Conservation (phyloP, 179 eudicot genomes). For the Spinacia oleracea region DNA sequence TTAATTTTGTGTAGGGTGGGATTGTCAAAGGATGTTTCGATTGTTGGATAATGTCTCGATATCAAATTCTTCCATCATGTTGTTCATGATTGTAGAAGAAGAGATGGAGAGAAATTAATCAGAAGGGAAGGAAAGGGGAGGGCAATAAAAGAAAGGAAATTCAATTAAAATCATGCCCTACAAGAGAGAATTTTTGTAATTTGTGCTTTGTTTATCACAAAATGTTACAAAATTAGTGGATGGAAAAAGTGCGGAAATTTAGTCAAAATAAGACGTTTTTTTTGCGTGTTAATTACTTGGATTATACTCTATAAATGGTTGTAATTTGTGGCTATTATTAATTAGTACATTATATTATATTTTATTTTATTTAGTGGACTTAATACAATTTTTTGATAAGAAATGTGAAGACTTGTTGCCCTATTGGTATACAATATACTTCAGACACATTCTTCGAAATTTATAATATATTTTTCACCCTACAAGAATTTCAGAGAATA, state of each 20-base stretch:
- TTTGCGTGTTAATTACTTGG: constrained; percentile 3
- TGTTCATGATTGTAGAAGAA: background rate
- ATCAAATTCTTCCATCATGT: background rate
- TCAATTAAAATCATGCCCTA: constrained; percentile 16
- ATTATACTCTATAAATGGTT: background rate
- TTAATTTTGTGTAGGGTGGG: background rate
- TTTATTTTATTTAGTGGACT: no score
- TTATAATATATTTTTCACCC: no score
- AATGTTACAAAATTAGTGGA: constrained; percentile 12
- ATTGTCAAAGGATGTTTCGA: constrained; percentile 4
- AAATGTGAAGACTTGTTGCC: background rate
- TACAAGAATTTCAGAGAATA: no score
- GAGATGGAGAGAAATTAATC: background rate
- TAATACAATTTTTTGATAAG: background rate
- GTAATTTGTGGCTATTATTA: constrained; percentile 7
- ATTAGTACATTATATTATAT: background rate
- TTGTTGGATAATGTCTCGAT: background rate
- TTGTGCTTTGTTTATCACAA: background rate
- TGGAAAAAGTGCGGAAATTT: constrained; percentile 1
- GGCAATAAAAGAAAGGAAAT: background rate
- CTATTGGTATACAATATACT: background rate
- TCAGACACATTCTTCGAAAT: background rate
- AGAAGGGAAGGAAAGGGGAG: background rate
- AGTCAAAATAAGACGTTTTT: background rate
- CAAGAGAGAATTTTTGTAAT: constrained; percentile 5